Percentiles rank a stretch among this genome's conserved stretches.
phyloP scores from a whole-genome alignment of 805 yeast genomes.

The Zygosaccharomyces pseudorouxii region DNA sequence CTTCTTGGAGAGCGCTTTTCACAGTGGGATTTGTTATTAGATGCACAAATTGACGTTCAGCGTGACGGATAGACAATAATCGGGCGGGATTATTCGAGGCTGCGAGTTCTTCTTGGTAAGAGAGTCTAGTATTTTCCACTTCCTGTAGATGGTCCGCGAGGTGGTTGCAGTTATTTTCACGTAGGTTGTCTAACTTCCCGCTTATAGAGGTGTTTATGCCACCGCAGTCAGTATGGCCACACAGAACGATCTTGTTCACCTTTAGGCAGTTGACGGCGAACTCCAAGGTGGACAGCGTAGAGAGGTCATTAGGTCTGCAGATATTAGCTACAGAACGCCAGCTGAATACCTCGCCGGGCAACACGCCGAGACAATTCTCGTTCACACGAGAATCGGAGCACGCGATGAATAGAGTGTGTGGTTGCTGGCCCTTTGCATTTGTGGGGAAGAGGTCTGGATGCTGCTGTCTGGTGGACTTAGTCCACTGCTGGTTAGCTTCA shows the following conservation, averaged over 20 bases:
- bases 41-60: conserved; percentile 64
- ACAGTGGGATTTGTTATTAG: conserved; percentile 55
- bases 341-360: conserved; percentile 89
- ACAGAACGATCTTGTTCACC: conserved; percentile 74
- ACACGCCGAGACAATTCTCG: conserved; percentile 67
- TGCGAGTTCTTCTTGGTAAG: conserved; percentile 48
- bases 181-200: conserved; percentile 37
- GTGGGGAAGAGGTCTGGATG: conserved; percentile 56
- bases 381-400: conserved; percentile 91
- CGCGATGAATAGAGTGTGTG: conserved; percentile 91
- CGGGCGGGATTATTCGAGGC: conserved; percentile 37
- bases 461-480: conserved; percentile 40
- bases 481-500: conserved; percentile 43
- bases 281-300: conserved; percentile 74
- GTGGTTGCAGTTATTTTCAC: conserved; percentile 34
- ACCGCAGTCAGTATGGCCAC: conserved; percentile 96
- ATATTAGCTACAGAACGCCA: conserved; percentile 85
- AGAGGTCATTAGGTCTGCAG: conserved; percentile 60
- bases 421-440: conserved; percentile 82
- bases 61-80: conserved; percentile 66
- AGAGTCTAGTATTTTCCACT: conserved; percentile 62
- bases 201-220: conserved; percentile 80
- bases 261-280: conserved; percentile 82
- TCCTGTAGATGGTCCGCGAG: conserved; percentile 49
- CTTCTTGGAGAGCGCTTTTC: conserved; percentile 54